phyloP scores from a whole-genome alignment of 179 eudicot genomes.

The Beta lomatogona region DNA sequence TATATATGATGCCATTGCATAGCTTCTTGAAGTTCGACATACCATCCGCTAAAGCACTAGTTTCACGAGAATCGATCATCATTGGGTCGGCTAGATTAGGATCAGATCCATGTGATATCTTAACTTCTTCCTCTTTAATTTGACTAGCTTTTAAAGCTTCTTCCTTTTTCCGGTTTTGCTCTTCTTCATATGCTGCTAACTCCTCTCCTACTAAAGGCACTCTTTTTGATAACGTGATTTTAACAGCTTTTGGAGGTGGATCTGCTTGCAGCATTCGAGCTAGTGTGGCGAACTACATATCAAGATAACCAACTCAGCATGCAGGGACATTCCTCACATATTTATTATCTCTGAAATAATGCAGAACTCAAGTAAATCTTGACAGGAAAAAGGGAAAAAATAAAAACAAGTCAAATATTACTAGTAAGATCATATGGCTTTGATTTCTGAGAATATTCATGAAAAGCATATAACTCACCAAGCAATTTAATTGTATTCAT shows the following conservation, averaged over 20 bases:
- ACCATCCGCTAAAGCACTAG: constrained; percentile 66
- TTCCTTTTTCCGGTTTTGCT: constrained; percentile 84
- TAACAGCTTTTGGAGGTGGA: constrained; percentile 99
- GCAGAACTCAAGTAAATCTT: background rate
- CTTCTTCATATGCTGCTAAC: constrained; percentile 94
- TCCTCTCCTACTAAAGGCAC: constrained; percentile 97
- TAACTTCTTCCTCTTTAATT: constrained; percentile 79
- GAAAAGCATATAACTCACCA: constrained; percentile 4
- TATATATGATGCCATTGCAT: constrained; percentile 7
- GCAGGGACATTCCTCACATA: constrained; percentile 3
- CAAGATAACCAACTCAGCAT: constrained; percentile 15
- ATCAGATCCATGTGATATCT: constrained; percentile 54
- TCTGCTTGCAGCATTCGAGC: constrained; percentile 98
- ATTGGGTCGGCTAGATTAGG: constrained; percentile 64
- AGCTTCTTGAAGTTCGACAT: constrained; percentile 28
- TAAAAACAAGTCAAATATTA: background rate
- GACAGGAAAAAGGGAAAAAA: background rate
- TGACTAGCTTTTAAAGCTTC: constrained; percentile 88
- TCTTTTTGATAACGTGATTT: constrained; percentile 83
- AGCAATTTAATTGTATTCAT: background rate
- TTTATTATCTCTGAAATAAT: background rate
- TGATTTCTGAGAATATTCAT: background rate
- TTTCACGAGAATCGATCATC: constrained; percentile 64
- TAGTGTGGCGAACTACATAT: constrained; percentile 71
- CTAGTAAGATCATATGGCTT: background rate